These are phyloP conservation scores for Hypoxylon sp. DNA, from an alignment of 2,329 filamentous ascomycete genomes.

Conservation along the genomic window DNA sequence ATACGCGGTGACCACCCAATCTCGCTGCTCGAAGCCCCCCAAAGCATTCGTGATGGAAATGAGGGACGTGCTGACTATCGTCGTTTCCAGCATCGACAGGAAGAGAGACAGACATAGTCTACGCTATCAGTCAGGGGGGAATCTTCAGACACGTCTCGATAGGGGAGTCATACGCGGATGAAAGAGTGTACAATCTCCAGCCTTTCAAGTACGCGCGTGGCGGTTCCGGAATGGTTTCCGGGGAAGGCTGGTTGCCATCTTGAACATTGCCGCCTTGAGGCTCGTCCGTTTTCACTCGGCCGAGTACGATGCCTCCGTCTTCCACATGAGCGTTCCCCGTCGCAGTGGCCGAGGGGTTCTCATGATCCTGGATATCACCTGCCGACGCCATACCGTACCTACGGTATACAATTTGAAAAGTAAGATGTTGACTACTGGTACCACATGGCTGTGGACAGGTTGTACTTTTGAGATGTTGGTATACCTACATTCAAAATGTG, in stretches of 20 bases:
- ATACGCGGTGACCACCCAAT: constrained; percentile 57
- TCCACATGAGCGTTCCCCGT: constrained; percentile 2
- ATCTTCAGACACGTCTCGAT: not conserved
- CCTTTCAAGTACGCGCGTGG: constrained; percentile 26
- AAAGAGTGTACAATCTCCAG: constrained; percentile 28
- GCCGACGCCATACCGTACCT: constrained; percentile 1
- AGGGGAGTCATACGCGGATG: constrained; percentile 22
- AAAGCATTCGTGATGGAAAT: constrained; percentile 52
- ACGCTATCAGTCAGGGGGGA: not conserved
- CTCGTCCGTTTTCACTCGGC: constrained; percentile 4
- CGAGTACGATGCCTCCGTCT: constrained; percentile 15
- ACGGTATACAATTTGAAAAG: not conserved
- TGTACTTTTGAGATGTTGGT: too few relatives aligned
- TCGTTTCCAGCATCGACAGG: constrained; percentile 57
- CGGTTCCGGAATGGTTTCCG: not conserved
- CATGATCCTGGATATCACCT: constrained; percentile 12
- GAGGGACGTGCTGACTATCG: constrained; percentile 60
- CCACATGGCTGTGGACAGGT: constrained; percentile 1
- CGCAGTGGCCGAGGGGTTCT: not conserved
- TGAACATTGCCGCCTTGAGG: constrained; percentile 9
- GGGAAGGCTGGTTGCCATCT: not conserved
- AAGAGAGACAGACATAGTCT: constrained; percentile 46
- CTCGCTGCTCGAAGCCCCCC: constrained; percentile 33
- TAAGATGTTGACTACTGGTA: not conserved
- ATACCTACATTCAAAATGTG: too few relatives aligned